Percentiles rank a stretch among this genome's conserved stretches.
Conservation (phyloP, 148 eudicot genomes). For the Cornus kousa region DNA sequence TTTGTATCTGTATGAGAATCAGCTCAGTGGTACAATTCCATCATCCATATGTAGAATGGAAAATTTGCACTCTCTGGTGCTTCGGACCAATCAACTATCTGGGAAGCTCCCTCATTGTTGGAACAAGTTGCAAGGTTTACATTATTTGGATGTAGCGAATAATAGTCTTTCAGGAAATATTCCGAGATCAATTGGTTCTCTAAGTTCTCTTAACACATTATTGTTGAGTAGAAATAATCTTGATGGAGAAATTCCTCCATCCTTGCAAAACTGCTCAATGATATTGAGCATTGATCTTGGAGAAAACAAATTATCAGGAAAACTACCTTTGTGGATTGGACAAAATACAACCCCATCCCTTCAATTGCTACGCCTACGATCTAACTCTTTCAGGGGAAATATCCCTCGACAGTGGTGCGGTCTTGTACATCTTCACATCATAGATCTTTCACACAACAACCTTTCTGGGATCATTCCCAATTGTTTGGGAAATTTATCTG, state of each 20-base stretch:
- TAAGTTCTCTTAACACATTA: slow-evolving; percentile 2
- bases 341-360: not conserved
- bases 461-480: not conserved
- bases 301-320: not conserved
- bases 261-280: not conserved
- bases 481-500: not conserved
- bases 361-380: not conserved
- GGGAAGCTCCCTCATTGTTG: not conserved
- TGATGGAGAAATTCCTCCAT: slow-evolving; percentile 3
- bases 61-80: slow-evolving; percentile 13
- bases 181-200: slow-evolving; percentile 13
- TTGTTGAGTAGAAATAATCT: slow-evolving; percentile 27
- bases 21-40: slow-evolving; percentile 19
- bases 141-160: not conserved
- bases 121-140: not conserved
- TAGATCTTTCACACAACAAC: not conserved
- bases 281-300: not conserved
- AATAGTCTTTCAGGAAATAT: slow-evolving; percentile 22
- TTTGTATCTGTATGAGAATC: slow-evolving; percentile 23
- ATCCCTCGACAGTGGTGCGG: not conserved
- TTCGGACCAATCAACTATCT: not conserved
- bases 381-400: not conserved
- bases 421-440: not conserved
- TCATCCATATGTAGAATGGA: slow-evolving; percentile 9
- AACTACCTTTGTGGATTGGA: not conserved